Percentiles rank a stretch among this genome's conserved stretches.
Conservation (phyloP, 495 filamentous ascomycete species). For the Cladorrhinum samala region DNA sequence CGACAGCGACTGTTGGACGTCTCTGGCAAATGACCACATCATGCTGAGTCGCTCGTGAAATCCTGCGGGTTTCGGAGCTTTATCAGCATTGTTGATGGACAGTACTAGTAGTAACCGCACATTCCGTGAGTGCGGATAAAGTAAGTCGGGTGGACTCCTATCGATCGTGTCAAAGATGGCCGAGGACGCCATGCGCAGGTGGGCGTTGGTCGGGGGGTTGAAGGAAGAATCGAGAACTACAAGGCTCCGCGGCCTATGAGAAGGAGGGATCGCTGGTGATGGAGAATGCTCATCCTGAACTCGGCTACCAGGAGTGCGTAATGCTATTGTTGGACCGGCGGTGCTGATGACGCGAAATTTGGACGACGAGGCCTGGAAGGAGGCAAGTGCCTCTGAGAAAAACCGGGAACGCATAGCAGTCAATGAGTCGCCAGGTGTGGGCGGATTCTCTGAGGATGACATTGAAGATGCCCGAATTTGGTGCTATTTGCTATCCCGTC, state of each 20-base stretch:
- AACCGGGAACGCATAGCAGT: constrained; percentile 24
- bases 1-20: constrained; percentile 36
- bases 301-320: not conserved
- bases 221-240: constrained; percentile 92
- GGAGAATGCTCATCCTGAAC: not conserved
- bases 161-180: constrained; percentile 23
- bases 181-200: constrained; percentile 62
- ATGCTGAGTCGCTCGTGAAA: constrained; percentile 79
- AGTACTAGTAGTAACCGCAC: constrained; percentile 72
- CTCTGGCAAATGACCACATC: constrained; percentile 76
- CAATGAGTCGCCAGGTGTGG: too few relatives aligned
- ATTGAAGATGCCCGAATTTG: too few relatives aligned
- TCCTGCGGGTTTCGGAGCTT: constrained; percentile 71
- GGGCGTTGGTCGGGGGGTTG: constrained; percentile 86
- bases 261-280: constrained; percentile 19
- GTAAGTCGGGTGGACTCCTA: not conserved
- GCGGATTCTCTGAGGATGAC: not conserved
- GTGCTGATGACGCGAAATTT: constrained; percentile 57
- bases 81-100: constrained; percentile 89
- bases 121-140: too few relatives aligned
- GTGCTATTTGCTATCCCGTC: too few relatives aligned
- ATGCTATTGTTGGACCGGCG: constrained; percentile 19
- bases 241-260: constrained; percentile 35
- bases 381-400: constrained; percentile 47
- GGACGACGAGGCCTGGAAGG: constrained; percentile 50